Base-by-base conservation (phyloP, 306 rosid genomes). In the Astragalus glycyphyllos region DNA sequence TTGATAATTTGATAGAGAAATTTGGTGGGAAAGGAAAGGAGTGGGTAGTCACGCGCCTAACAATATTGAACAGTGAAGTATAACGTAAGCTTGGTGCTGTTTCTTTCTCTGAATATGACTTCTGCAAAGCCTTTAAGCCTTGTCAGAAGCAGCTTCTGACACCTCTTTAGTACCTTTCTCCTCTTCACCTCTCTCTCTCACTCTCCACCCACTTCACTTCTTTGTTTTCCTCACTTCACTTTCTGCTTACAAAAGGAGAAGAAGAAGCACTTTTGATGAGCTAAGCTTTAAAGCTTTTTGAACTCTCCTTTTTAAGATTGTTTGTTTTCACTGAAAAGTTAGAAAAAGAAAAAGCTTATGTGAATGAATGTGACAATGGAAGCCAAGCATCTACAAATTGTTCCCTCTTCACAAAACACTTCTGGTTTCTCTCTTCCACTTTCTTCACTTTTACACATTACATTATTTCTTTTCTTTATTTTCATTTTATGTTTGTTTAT, bases 121-220 rank as follows among this genome's bases (percentile, higher is more conserved):
- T 14, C 79, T 65, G 69, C 66, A 12, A 59, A 56, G 55, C 12
- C 68, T 75, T 23, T 48, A 73, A 84, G 73, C 64, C 56, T 8
- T 79, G 87, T 81, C 90, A 88, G 87, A 72, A 69, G 12, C 13
- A 69, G 12, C 13, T 14, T 57, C 92, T 83, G 90, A 55, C 86
- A 68, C 69, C 4, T 9, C 70, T 57, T 71, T 78, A 26, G 14
- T 66, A 76, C 5, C 16, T 12, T 7, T 16, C 32, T 6, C 32
- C 17, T 49, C 17, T 49, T 31, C 37, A 26, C 59, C n/a, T 58
- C 14, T 66, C 51, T 65, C 72, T 58, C 48, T 67, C 68, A 62
- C 71, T 57, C 48, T 45, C 13, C 26, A 8, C n/a, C 17, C 7
- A 7, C 38, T 34, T 34, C 57, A 32, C 7, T 62, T 34, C 38